Evolutionary conservation across 495 filamentous ascomycete species (phyloP).

Genomic region (Saxispiralis lemnorum): DNA sequence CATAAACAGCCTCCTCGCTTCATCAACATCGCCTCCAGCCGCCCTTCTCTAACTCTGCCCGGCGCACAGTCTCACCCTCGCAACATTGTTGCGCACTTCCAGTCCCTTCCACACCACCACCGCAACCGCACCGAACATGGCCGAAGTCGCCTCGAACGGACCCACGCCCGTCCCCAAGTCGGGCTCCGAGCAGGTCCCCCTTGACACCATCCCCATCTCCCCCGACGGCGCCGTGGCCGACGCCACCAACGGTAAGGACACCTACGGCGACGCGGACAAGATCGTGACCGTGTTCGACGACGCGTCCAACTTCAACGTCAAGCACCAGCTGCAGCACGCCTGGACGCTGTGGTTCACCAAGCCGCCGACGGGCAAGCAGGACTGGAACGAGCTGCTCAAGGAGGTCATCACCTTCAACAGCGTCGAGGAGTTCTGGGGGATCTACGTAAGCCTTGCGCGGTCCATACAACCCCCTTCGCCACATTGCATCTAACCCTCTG

Average conservation of each 20-base stretch:
- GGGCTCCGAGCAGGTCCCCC: conserved; percentile 26
- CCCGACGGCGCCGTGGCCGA: conserved; percentile 37
- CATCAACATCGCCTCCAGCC: not conserved
- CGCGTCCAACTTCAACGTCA: conserved; percentile 95
- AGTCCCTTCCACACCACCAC: not conserved
- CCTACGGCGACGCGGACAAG: conserved; percentile 35
- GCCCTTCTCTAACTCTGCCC: not conserved
- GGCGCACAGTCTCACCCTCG: conserved; percentile 3
- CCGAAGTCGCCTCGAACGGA: conserved; percentile 6
- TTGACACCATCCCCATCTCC: conserved; percentile 56
- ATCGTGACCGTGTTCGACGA: conserved; percentile 88
- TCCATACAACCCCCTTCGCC: not conserved
- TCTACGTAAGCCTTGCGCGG: conserved; percentile 64
- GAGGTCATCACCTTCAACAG: conserved; percentile 96
- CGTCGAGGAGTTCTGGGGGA: conserved; percentile 98
- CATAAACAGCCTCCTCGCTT: no score
- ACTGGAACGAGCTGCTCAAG: conserved; percentile 96
- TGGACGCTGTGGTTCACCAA: conserved; percentile 99
- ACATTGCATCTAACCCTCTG: not conserved
- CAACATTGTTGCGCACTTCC: not conserved
- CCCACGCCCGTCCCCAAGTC: not conserved
- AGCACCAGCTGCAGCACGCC: conserved; percentile 85
- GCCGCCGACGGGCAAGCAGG: conserved; percentile 93
- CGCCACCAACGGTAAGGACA: conserved; percentile 13
- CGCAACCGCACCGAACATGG: conserved; percentile 1